Evolutionary conservation across 257 asterid genomes (phyloP), one percentile per base, ranked within the genome.

Genomic region (Coffea eugenioides): DNA sequence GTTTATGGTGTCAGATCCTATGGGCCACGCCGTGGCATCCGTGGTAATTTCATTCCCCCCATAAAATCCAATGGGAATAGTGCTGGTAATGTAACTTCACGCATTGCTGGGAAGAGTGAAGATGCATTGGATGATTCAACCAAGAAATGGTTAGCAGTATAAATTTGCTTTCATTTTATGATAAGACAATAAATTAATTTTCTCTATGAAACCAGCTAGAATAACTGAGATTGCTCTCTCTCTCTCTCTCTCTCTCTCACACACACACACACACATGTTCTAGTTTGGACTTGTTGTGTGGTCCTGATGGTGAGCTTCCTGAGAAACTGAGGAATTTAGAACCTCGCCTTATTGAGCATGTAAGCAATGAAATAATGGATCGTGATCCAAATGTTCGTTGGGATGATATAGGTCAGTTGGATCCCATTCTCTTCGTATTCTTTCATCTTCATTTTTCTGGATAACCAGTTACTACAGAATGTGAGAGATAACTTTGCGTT

Each of bases 301-400:
- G 97, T 77, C 94, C 99, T 82, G 99, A 96, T 75, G 99, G 99
- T 23, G 97, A 94, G 90, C 93, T 96, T 87, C 99, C 98, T 41
- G 99, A 96, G 84, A 96, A 94, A 88, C 85, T 96, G 78, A 91
- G 95, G 87, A 96, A 96, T 86, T 79, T 94, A 86, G 99, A 96
- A 85, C 99, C 99, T 80, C 92, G 95, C 71, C 95, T 96, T 79
- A 88, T 96, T 79, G 99, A 92, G 88, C 98, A 96, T 82, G 86
- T 96, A 80, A 96, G 99, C 92, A 96, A 96, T 86, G 99, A 96
- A 92, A 94, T 96, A 79, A 96, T 96, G 99, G 95, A 93, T 81
- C 91, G 89, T 81, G 99, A 96, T 86, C 98, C 99, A 77, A 96
- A 96, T 85, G 99, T 96, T 77, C 96, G 99, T 79, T 96, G 99